Base-by-base conservation (phyloP, 208 protist species). In the Porcisia hertigi region DNA sequence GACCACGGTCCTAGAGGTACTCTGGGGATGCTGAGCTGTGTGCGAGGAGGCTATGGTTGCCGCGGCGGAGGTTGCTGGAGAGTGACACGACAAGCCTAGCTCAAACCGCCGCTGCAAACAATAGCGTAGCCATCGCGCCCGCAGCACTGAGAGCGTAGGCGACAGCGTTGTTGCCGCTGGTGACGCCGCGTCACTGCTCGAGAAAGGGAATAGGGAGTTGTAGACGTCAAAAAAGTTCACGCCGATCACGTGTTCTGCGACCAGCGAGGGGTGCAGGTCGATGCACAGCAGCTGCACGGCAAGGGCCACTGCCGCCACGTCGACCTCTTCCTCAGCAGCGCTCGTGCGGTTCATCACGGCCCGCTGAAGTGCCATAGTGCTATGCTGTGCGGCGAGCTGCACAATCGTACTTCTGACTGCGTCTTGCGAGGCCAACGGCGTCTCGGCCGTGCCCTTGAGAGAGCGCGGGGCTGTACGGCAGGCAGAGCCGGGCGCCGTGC, bases 101-200 rank as follows among this genome's bases (percentile, higher is more conserved):
- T 82, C 71, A 55, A 66, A 71, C 36, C 58, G 67, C 23, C 72
- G 71, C 66, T 77, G 78, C 71, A 82, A 45, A 5, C 78, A 82
- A 72, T 73, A 82, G 49, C 78, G 72, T 69, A 82, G 47, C 78
- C 78, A 82, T 25, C 67, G 71, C 65, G 78, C 78, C 62, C 78
- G 64, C 52, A 82, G 72, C 36, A 82, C 78, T 3, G 72, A 39
- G 36, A 82, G 72, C 16, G 57, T 55, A 11, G 78, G 78, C 8
- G 41, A 69, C 25, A 47, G 7, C 49, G 52, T 39, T n/a, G 36
- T 16, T 8, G n/a, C 18, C 30, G 36, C 4, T 45, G 20, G 52
- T 18, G 39, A 9, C 36, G n/a, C 76, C 39, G 7, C 64, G 30
- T 45, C 7, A 9, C 8, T 57, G 2, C 39, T 20, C 55, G 60